These are phyloP conservation scores for Pythium dissotocum DNA, from an alignment of 352 stramenopile genomes.

Conservation along the genomic window DNA sequence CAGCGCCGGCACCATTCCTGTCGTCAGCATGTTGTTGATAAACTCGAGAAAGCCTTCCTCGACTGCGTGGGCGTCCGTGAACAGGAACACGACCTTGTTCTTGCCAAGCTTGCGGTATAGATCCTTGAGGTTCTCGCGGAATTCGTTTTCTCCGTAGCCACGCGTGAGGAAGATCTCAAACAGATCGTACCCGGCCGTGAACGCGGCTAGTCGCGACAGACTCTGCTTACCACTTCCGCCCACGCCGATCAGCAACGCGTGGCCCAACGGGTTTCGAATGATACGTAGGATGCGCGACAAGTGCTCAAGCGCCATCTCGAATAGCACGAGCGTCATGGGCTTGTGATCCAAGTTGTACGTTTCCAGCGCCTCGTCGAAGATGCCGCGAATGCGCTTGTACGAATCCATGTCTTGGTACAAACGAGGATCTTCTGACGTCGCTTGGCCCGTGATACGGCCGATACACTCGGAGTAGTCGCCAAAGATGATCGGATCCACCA, in stretches of 20 bases:
- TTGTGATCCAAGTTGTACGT: slow-evolving; percentile 95
- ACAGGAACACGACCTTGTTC: slow-evolving; percentile 93
- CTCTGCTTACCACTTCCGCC: slow-evolving; percentile 95
- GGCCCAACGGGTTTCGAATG: slow-evolving; percentile 90
- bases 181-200: slow-evolving; percentile 92
- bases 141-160: slow-evolving; percentile 93
- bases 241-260: slow-evolving; percentile 93
- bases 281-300: slow-evolving; percentile 92
- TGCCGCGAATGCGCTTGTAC: slow-evolving; percentile 87
- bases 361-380: slow-evolving; percentile 94
- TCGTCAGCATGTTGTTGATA: slow-evolving; percentile 98
- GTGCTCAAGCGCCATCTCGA: slow-evolving; percentile 95
- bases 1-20: slow-evolving; percentile 91
- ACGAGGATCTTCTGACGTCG: slow-evolving; percentile 72
- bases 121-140: slow-evolving; percentile 94
- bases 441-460: slow-evolving; percentile 60
- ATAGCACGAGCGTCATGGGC: slow-evolving; percentile 94
- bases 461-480: slow-evolving; percentile 92
- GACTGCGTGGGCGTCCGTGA: slow-evolving; percentile 95
- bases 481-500: slow-evolving; percentile 88
- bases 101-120: slow-evolving; percentile 90
- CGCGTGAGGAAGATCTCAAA: slow-evolving; percentile 95
- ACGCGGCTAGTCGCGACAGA: slow-evolving; percentile 90
- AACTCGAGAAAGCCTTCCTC: slow-evolving; percentile 97
- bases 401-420: slow-evolving; percentile 94